Evolutionary conservation across 257 asterid species (phyloP), one percentile per base, ranked within the genome.

Genomic region (Nicotiana obtusifolia): DNA sequence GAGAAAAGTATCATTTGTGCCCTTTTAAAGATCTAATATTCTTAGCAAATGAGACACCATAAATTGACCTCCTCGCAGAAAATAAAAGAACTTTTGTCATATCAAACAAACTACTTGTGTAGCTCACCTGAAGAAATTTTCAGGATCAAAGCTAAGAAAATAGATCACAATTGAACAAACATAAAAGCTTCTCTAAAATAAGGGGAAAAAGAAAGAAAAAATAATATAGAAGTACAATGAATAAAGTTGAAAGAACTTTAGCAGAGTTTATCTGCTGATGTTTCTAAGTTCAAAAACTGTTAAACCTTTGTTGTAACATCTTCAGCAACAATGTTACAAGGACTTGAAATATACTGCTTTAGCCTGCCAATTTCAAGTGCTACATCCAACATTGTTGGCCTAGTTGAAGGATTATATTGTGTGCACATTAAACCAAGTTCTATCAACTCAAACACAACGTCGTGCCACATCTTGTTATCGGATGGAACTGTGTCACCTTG

Each of bases 351-450:
- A 84, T 89, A 90, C 20, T 90, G 90, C 84, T 94, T 93, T 80
- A 92, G 49, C 56, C 90, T 78, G 61, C 87, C 69, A 49, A 91
- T 84, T 81, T 90, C 97, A 78, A 85, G 87, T 65, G 93, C 96
- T 6, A 93, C 92, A 86, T 93, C 97, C 24, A 86, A 77, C 98
- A 93, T 93, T 2, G 89, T 88, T 19, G 98, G 98, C 81, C 98
- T 87, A n/a, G 86, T 85, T 44, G 87, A 61, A 4, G 97, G 93
- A 83, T 87, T 91, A 47, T 89, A 83, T 82, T 92, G 98, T 0
- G 95, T 92, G 59, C 97, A 94, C 16, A 94, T 86, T 8, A 94
- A 81, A 11, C 97, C 98, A 20, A 91, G 84, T 73, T 94, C 97
- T 10, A 94, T 84, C 60, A 94, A 7, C 84, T 94, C 97, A 54